Base-by-base conservation (phyloP, 768 basidiomycete genomes). In the Leccinum sublutescens region DNA sequence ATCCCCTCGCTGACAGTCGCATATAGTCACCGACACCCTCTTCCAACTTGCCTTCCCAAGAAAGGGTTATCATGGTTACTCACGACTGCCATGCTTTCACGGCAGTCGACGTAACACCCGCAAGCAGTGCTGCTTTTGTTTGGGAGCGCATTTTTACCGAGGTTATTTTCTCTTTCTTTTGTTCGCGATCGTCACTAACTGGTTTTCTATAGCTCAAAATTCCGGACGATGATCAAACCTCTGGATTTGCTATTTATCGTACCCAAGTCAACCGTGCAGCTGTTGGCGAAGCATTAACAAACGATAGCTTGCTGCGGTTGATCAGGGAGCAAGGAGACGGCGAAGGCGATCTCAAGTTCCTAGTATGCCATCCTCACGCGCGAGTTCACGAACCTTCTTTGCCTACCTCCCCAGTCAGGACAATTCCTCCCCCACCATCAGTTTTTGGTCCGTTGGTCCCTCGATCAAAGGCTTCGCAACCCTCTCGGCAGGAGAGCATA, bases 261-360 rank as follows among this genome's bases (percentile, higher is more conserved):
- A 96, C 94, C 1, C 90, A 92, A 73, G 88, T 97, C 66, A 91
- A 90, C 59, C 82, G 84, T 27, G 88, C 80, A 63, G 88, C 89
- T 17, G 82, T 89, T 48, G 85, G 91, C 4, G 86, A 86, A 14
- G 84, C 93, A 7, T 75, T 97, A 33, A 75, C 82, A 12, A 84
- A 89, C 61, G 87, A 92, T 29, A 79, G 78, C 60, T 76, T 98
- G 6, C 82, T 90, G 66, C 79, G 83, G 17, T 79, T 95, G 36
- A 93, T 93, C 71, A 78, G 79, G 56, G 79, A 85, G 45, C 75
- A 82, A 8, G 92, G 90, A 38, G 94, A 97, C 72, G 77, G 82
- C 27, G 87, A 81, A 68, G 93, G 92, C 15, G 83, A 85, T 21
- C 85, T 96, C 68, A 95, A 95, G 73, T 88, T 97, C 61, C 80